Evolutionary conservation across 2,329 filamentous ascomycete species (phyloP), one percentile per base, ranked within the genome.

Genomic region (Claviceps purpurea): DNA sequence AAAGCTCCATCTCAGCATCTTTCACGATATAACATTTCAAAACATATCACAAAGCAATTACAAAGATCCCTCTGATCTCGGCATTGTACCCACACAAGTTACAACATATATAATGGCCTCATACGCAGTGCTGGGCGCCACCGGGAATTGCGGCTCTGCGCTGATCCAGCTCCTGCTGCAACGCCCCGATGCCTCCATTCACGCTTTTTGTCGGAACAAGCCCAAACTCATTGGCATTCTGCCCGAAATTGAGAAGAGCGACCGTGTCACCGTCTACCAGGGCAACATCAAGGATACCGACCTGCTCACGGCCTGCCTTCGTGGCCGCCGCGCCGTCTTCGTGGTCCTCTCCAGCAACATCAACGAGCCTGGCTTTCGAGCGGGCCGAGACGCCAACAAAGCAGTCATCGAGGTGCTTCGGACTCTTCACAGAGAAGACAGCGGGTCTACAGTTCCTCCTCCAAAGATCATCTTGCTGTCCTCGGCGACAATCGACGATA

Each of bases 151-250:
- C 42, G 73, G 73, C 50, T 62, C 56, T 1, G 65, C 69, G 2
- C 61, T 76, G 30, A 63, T 76, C 40, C 47, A 66, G 24, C 62
- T 61, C 40, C 63, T 76, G 1, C 62, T 74, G 5, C 49, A 61
- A 13, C 50, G 50, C 0, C 62, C 65, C 0, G 42, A 64, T 10
- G 55, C 24, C 44, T n/a, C 56, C 4, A 62, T 76, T 54, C 56
- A 70, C 51, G 72, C 68, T 18, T 76, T 71, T 60, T 73, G 70
- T 51, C 73, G 73, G 51, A 68, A 68, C 56, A 55, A 59, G 13
- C 30, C 61, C 8, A 75, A 75, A 56, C 66, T 76, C 2, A 16
- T 58, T 3, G 53, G 50, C 0, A 51, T 66, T 2, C 7, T 69
- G 1, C 71, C 72, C 1, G 56, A 62, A 16, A 47, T 66, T 5